These are phyloP conservation scores for Ganoderma boninense DNA, from an alignment of 1,284 basidiomycete genomes.

Conservation along the genomic window DNA sequence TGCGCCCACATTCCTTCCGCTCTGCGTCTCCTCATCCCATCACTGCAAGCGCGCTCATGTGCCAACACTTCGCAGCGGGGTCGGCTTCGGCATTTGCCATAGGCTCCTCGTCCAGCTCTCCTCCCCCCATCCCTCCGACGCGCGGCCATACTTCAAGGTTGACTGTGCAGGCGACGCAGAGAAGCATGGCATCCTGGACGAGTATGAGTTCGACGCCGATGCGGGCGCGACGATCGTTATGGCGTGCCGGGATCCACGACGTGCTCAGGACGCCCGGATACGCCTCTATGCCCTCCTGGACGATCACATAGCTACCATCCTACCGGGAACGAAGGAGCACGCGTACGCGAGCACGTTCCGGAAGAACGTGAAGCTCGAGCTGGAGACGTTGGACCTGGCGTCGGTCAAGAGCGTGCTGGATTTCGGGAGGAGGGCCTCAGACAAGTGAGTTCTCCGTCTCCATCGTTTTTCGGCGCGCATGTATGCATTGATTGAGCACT, in stretches of 20 bases:
- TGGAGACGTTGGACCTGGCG: constrained; percentile 74
- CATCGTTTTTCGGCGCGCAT: too few species aligned
- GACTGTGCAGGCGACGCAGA: neutral
- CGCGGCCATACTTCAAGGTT: constrained; percentile 50
- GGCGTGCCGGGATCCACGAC: constrained; percentile 77
- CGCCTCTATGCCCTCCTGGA: constrained; percentile 66
- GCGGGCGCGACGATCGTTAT: constrained; percentile 80
- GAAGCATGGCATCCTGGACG: constrained; percentile 11
- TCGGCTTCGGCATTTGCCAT: constrained; percentile 87
- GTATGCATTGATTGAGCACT: too few species aligned
- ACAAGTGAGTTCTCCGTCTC: constrained; percentile 53
- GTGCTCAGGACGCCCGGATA: constrained; percentile 69
- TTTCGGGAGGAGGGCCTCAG: constrained; percentile 65
- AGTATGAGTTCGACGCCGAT: constrained; percentile 18
- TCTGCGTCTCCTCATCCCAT: neutral
- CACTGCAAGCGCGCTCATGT: neutral
- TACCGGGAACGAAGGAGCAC: constrained; percentile 48
- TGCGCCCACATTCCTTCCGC: constrained; percentile 40
- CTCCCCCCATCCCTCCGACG: constrained; percentile 56
- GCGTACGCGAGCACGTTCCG: constrained; percentile 66
- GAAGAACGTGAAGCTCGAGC: constrained; percentile 67
- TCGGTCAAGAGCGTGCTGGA: constrained; percentile 67
- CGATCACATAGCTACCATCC: constrained; percentile 51
- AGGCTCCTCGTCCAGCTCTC: constrained; percentile 80
- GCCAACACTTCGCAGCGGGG: constrained; percentile 62